Percentiles rank a stretch among this genome's conserved stretches.
phyloP scores from a whole-genome alignment of 2,329 filamentous ascomycete species.

The Didymella lethalis region DNA sequence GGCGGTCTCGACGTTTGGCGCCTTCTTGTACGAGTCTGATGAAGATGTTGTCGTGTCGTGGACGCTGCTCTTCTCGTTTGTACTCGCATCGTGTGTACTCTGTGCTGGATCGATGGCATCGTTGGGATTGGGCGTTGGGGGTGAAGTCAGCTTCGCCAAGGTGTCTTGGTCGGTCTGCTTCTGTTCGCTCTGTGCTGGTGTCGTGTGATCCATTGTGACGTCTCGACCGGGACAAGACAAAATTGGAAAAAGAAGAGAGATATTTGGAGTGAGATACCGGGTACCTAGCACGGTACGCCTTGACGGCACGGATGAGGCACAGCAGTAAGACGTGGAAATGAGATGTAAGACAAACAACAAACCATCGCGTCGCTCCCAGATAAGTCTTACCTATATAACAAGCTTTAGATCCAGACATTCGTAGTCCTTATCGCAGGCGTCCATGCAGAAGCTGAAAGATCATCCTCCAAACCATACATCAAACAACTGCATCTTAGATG shows the following conservation, averaged over 20 bases:
- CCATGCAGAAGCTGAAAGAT: constrained; percentile 13
- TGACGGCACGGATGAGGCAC: constrained; percentile 13
- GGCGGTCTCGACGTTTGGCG: constrained; percentile 16
- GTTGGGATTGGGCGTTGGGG: constrained; percentile 4
- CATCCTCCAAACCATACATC: constrained; percentile 1
- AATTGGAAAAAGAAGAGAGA: neutral
- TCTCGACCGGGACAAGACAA: neutral
- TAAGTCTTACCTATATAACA: constrained; percentile 2
- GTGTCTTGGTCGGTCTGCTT: constrained; percentile 7
- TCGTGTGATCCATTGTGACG: constrained; percentile 4
- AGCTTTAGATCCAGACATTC: neutral
- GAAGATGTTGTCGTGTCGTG: constrained; percentile 9
- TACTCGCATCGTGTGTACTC: neutral
- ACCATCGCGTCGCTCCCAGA: constrained; percentile 2
- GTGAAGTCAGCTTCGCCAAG: constrained; percentile 12
- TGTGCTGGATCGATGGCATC: constrained; percentile 9
- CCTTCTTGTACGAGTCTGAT: constrained; percentile 16
- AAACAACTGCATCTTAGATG: constrained; percentile 1
- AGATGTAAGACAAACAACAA: constrained; percentile 14
- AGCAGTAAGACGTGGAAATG: constrained; percentile 16
- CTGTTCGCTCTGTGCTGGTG: constrained; percentile 1
- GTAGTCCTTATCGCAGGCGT: neutral
- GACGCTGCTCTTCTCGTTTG: constrained; percentile 8
- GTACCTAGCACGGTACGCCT: neutral
- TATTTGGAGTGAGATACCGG: neutral